These are phyloP conservation scores for Corrigiola litoralis DNA, from an alignment of 179 eudicot genomes.

Conservation along the genomic window DNA sequence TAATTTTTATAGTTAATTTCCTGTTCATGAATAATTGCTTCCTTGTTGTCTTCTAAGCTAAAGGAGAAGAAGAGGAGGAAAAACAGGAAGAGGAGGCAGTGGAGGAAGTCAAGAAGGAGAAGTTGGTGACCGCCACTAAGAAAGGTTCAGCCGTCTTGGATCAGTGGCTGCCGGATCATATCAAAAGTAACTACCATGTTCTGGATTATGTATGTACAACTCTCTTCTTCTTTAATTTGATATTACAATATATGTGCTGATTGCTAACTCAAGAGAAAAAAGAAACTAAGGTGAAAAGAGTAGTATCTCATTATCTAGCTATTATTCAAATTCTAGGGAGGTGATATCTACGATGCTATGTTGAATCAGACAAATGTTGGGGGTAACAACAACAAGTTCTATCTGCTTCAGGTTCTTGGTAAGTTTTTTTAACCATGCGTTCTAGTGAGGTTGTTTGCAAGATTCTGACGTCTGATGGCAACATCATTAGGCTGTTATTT, in stretches of 20 bases:
- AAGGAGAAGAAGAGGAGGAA: constrained; percentile 20
- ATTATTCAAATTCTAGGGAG: constrained; percentile 46
- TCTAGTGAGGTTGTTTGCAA: not conserved
- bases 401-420: constrained; percentile 85
- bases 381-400: constrained; percentile 91
- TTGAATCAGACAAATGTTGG: constrained; percentile 98
- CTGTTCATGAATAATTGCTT: not conserved
- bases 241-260: not conserved
- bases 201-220: constrained; percentile 71
- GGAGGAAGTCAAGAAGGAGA: constrained; percentile 47
- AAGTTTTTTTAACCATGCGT: constrained; percentile 5
- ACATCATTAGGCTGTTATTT: not conserved
- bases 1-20: not conserved
- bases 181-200: constrained; percentile 77
- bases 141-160: constrained; percentile 97
- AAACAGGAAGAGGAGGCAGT: constrained; percentile 13
- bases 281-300: not conserved
- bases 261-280: not conserved
- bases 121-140: constrained; percentile 76
- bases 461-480: not conserved
- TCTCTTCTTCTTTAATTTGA: not conserved
- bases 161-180: constrained; percentile 72
- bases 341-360: constrained; percentile 91
- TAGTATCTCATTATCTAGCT: not conserved
- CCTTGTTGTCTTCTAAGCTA: constrained; percentile 2